These are phyloP conservation scores for Taiozyma sp. DNA, from an alignment of 1,139 yeast genomes.

Conservation along the genomic window DNA sequence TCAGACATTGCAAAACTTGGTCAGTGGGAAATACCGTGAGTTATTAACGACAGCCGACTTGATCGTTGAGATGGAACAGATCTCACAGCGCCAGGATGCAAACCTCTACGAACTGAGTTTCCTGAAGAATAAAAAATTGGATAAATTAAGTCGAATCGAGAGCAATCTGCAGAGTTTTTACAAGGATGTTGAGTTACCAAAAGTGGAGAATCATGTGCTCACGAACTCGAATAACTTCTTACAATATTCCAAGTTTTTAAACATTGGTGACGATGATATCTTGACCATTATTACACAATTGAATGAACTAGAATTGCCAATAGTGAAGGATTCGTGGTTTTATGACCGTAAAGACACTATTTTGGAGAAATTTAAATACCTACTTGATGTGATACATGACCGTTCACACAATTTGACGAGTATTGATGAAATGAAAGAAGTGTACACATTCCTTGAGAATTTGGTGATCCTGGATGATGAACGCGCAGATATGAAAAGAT, in stretches of 20 bases:
- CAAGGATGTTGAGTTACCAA: not conserved
- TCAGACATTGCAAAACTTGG: conserved; percentile 49
- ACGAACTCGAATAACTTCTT: not conserved
- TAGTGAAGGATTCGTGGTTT: not conserved
- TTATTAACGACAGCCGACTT: conserved; percentile 66
- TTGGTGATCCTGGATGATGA: not conserved
- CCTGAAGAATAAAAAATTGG: conserved; percentile 6
- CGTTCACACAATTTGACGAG: not conserved
- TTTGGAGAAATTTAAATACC: conserved; percentile 2
- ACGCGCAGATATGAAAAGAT: not conserved
- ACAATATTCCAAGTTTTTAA: not conserved
- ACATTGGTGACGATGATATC: not conserved
- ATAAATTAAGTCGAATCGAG: conserved; percentile 9
- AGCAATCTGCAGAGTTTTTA: conserved; percentile 3
- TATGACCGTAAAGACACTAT: not conserved
- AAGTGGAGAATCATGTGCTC: not conserved
- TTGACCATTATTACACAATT: not conserved
- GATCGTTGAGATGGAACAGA: conserved; percentile 48
- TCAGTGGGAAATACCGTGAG: conserved; percentile 65
- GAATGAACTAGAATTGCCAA: not conserved
- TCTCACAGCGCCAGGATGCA: conserved; percentile 27
- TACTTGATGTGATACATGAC: not conserved
- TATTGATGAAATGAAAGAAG: not conserved
- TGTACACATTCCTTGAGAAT: not conserved
- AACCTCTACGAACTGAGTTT: conserved; percentile 17